Evolutionary conservation across 495 filamentous ascomycete species (phyloP).

Genomic region (Tricharina praecox): DNA sequence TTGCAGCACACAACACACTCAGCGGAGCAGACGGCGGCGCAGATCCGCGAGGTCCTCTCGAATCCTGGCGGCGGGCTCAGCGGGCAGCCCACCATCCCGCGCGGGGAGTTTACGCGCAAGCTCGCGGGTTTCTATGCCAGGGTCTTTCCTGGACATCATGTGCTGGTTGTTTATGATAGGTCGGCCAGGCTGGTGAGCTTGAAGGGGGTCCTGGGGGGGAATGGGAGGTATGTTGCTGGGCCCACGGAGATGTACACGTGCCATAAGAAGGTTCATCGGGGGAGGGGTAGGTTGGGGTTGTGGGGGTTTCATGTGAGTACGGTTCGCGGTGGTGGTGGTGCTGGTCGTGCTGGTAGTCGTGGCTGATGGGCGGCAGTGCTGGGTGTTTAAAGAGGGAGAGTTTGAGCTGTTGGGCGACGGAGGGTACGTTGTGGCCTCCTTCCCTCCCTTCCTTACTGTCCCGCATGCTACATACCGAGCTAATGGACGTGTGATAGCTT

Average conservation of each 20-base stretch:
- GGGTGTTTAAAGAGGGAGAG: constrained; percentile 2
- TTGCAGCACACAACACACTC: not conserved
- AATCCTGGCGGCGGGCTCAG: not conserved
- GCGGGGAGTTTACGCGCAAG: not conserved
- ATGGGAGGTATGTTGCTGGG: not conserved
- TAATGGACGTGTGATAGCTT: not conserved
- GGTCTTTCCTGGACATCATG: not conserved
- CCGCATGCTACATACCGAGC: not conserved
- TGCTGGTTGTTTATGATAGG: not conserved
- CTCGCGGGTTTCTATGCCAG: not conserved
- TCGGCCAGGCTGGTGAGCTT: not conserved
- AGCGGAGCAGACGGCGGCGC: not conserved
- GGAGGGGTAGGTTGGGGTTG: not conserved
- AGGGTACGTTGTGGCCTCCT: too few relatives aligned
- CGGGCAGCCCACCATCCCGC: constrained; percentile 1
- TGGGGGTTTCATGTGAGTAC: constrained; percentile 4
- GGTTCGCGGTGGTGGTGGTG: too few relatives aligned
- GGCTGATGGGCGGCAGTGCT: too few relatives aligned
- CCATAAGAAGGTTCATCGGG: constrained; percentile 2
- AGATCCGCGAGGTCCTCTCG: not conserved
- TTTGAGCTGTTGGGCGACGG: constrained; percentile 3
- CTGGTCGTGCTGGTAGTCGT: too few relatives aligned
- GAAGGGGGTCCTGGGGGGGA: not conserved
- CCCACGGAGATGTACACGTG: constrained; percentile 3
- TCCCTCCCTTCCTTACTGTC: not conserved